Evolutionary conservation across 139 green algal genomes (phyloP).

Genomic region (Eudorina sp.): DNA sequence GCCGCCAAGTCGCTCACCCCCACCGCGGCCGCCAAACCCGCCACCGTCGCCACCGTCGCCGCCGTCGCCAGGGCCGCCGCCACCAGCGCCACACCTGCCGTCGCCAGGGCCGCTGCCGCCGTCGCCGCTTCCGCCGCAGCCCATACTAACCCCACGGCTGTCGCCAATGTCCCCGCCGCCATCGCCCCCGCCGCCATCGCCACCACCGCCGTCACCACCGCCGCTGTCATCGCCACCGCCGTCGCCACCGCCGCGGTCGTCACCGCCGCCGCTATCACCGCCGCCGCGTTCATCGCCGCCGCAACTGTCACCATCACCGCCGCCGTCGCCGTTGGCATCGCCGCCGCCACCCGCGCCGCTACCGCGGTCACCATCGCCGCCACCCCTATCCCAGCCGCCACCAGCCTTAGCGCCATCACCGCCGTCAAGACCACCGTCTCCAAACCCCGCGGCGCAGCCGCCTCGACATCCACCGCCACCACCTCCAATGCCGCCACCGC

Average conservation of each 20-base stretch:
- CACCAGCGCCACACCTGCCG: not conserved
- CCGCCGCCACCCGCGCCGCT: not conserved
- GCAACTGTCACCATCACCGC: not conserved
- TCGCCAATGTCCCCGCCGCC: not conserved
- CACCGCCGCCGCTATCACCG: not conserved
- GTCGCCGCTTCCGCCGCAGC: not conserved
- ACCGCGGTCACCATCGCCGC: not conserved
- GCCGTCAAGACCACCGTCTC: too few relatives aligned
- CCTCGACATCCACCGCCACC: not conserved
- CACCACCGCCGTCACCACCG: not conserved
- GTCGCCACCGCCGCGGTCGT: not conserved
- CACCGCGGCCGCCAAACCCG: not conserved
- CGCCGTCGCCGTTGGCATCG: not conserved
- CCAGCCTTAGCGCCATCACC: too few relatives aligned
- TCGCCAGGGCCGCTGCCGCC: not conserved
- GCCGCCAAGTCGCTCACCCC: not conserved
- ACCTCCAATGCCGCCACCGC: not conserved
- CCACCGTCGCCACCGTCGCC: not conserved
- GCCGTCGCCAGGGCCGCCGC: not conserved
- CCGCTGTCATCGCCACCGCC: not conserved
- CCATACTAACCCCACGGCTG: too few relatives aligned
- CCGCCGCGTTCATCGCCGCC: not conserved
- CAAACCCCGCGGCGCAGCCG: too few relatives aligned
- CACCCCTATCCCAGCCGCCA: not conserved
- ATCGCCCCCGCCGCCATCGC: not conserved